Conservation (phyloP, 371 early-diverging fungal species). For the Catenaria anguillulae region DNA sequence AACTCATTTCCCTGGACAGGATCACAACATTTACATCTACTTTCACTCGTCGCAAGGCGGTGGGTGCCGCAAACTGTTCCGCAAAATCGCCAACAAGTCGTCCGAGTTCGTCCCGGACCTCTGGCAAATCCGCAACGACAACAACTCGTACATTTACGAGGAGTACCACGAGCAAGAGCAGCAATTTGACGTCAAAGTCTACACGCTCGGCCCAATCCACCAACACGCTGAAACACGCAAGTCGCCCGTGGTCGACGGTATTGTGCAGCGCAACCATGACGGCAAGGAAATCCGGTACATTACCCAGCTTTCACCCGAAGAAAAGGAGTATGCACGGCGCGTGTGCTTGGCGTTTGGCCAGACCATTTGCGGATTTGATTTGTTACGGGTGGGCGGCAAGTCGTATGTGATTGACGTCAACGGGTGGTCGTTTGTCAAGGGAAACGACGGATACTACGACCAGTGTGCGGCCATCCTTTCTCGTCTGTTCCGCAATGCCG, state of each 20-base stretch:
- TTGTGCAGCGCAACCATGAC: conserved; percentile 84
- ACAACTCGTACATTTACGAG: conserved; percentile 86
- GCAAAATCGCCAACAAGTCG: conserved; percentile 93
- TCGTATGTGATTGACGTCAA: conserved; percentile 97
- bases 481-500: conserved; percentile 45
- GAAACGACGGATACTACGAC: conserved; percentile 84
- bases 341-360: conserved; percentile 79
- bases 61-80: conserved; percentile 81
- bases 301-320: conserved; percentile 61
- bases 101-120: conserved; percentile 73
- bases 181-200: too few relatives aligned
- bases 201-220: conserved; percentile 78
- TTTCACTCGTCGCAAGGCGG: conserved; percentile 71
- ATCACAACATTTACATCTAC: conserved; percentile 80
- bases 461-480: conserved; percentile 61
- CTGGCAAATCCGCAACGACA: conserved; percentile 41
- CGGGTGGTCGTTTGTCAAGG: conserved; percentile 99
- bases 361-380: conserved; percentile 90
- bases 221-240: conserved; percentile 97
- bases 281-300: conserved; percentile 95
- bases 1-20: too few relatives aligned
- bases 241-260: conserved; percentile 96
- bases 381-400: conserved; percentile 62
- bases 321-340: conserved; percentile 64
- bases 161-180: too few relatives aligned